Base-by-base conservation (phyloP, 2,329 filamentous ascomycete species). In the Aureobasidium lini region DNA sequence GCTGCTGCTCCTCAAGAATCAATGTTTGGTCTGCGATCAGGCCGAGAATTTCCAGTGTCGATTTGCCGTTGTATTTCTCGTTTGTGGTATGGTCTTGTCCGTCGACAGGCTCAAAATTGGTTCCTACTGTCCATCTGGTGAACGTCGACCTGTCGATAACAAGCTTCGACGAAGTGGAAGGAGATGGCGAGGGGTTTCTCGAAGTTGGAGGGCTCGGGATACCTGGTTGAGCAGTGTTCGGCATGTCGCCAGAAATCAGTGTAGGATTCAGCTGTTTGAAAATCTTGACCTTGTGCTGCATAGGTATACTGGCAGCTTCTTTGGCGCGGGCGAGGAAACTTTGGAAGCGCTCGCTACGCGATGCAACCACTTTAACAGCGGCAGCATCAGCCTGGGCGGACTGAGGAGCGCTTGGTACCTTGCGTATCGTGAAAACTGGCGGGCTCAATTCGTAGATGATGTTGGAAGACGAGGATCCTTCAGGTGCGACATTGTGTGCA, bases 381-480 rank as follows among this genome's bases (percentile, higher is more conserved):
- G 62, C 43, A 10, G 54, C 59, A 34, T 63, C 62, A 28, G 37
- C 46, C 47, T 47, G 61, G 29, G 48, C 52, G 32, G 50, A 60
- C 15, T 58, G n/a, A n/a, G 61, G 43, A 23, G 61, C 49, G 6
- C 34, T 42, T 6, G 46, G 37, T 1, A 97, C 78, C 65, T 93
- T 90, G 69, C 95, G 85, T 62, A 97, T 79, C 1, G 86, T 90
- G 71, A 96, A 89, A 44, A 96, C 80, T 0, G 90, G 90, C 4
- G 92, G 94, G 67, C 91, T 84, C 42, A 90, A 79, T 73, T 97
- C 94, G 71, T 88, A 95, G 66, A 88, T 78, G 48, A 96, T 75
- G 64, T 95, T 90, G 3, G 75, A 67, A 5, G 34, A 39, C 15
- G 75, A 74, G n/a, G 75, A 68, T 2, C 79, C 80, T 42, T 83